Base-by-base conservation (phyloP, 257 asterid genomes). In the Ligustrum vulgare region DNA sequence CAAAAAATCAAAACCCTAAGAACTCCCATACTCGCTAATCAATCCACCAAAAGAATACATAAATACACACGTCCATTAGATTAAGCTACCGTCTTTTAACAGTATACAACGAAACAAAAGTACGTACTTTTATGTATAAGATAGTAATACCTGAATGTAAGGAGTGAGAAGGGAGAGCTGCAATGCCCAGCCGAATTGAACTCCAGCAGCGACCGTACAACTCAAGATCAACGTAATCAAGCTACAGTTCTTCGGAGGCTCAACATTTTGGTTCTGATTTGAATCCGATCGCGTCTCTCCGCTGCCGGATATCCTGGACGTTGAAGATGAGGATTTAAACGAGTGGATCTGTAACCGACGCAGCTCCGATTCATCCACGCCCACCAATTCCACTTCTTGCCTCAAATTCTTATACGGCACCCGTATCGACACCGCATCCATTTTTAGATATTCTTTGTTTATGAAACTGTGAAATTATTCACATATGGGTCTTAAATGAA, bases 131-230 rank as follows among this genome's bases (percentile, higher is more conserved):
- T 51, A 25, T 23, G 15, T n/a, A 9, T 23, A 25, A 23, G 33
- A 25, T 9, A 60, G 3, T 60, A 11, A 60, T 2, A 93, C 99
- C 97, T 95, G 99, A 83, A 95, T 81, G 73, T 95, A 95, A 78
- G 99, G 99, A 76, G 99, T 95, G 71, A 95, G 98, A 69, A 95
- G 97, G 23, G 98, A 93, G 33, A 93, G 89, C 87, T 95, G 99
- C 84, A 95, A 87, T 54, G 99, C 99, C 98, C 99, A 95, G 8
- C 99, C 99, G 73, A 95, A 95, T 75, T 95, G 99, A 18, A 95
- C 99, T 22, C 99, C 99, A 8, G 99, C 99, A 34, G 99, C 99
- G 82, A 95, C 92, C 80, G 97, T 84, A 81, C 99, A 93, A 72
- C 97, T 90, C 70, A 93, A 93, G 72, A 91, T 87, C 87, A 95